Conservation (phyloP, 2,329 filamentous ascomycete genomes). For the Trichoderma pleuroti region DNA sequence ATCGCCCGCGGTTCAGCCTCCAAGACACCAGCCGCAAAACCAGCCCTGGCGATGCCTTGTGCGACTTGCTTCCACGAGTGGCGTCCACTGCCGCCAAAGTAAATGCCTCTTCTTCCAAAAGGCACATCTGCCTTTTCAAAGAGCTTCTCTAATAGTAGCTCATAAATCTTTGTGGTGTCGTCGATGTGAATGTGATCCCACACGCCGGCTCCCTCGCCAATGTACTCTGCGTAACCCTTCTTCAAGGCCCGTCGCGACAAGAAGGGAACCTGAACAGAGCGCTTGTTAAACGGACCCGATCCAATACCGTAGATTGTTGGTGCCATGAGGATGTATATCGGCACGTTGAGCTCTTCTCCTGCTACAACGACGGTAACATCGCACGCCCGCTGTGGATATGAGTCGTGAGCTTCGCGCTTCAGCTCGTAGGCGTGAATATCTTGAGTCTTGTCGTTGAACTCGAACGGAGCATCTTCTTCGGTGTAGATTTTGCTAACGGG, state of each 20-base stretch:
- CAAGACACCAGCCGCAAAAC: slow-evolving; percentile 31
- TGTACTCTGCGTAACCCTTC: slow-evolving; percentile 21
- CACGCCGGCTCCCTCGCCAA: slow-evolving; percentile 36
- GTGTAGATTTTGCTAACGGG: slow-evolving; percentile 35
- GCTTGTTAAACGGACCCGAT: slow-evolving; percentile 39
- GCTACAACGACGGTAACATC: slow-evolving; percentile 42
- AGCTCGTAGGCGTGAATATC: slow-evolving; percentile 43
- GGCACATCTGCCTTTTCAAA: slow-evolving; percentile 33
- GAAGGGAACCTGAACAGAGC: slow-evolving; percentile 38
- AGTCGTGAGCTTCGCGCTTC: slow-evolving; percentile 33
- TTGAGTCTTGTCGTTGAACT: slow-evolving; percentile 41
- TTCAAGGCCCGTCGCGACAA: slow-evolving; percentile 32
- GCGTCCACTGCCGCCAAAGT: slow-evolving; percentile 40
- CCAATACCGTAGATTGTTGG: slow-evolving; percentile 47
- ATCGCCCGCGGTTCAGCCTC: slow-evolving; percentile 28
- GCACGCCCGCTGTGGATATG: slow-evolving; percentile 42
- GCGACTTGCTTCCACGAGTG: slow-evolving; percentile 40
- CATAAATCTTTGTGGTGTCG: slow-evolving; percentile 42
- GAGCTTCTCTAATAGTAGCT: slow-evolving; percentile 34
- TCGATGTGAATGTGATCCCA: slow-evolving; percentile 45
- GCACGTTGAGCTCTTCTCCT: slow-evolving; percentile 39
- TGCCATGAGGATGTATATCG: slow-evolving; percentile 44
- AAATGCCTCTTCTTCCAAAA: slow-evolving; percentile 37
- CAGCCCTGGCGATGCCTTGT: slow-evolving; percentile 34
- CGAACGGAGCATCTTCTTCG: slow-evolving; percentile 23